These are phyloP conservation scores for Drosera capensis DNA, from an alignment of 148 eudicot genomes.

Conservation along the genomic window DNA sequence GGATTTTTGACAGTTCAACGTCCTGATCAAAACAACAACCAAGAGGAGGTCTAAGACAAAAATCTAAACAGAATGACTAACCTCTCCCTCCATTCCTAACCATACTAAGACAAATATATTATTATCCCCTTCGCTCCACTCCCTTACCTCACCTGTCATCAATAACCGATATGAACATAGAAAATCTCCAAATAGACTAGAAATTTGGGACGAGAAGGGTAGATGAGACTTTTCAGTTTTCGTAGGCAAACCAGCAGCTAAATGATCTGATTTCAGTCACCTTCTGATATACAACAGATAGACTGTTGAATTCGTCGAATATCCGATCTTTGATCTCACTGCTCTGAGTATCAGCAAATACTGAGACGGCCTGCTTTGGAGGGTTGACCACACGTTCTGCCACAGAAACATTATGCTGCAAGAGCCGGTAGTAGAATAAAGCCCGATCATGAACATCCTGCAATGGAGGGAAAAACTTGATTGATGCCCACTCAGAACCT, in stretches of 20 bases:
- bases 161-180: too few relatives aligned
- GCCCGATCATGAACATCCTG: constrained; percentile 99
- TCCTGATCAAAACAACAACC: too few relatives aligned
- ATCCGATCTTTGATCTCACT: constrained; percentile 96
- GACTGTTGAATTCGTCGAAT: constrained; percentile 96
- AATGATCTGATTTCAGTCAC: constrained; percentile 15
- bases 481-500: neutral
- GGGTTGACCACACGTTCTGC: constrained; percentile 90
- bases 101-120: too few relatives aligned
- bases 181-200: too few relatives aligned
- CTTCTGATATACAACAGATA: constrained; percentile 92
- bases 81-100: too few relatives aligned
- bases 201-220: too few relatives aligned
- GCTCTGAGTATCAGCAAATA: constrained; percentile 90
- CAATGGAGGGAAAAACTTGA: constrained; percentile 5
- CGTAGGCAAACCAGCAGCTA: neutral
- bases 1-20: too few relatives aligned
- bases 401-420: constrained; percentile 55
- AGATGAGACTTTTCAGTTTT: too few relatives aligned
- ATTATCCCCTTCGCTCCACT: too few relatives aligned
- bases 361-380: constrained; percentile 98
- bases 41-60: too few relatives aligned
- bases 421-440: constrained; percentile 83
- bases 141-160: too few relatives aligned
- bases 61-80: too few relatives aligned